Conservation (phyloP, 2,329 filamentous ascomycete genomes). For the Aspergillus felis region DNA sequence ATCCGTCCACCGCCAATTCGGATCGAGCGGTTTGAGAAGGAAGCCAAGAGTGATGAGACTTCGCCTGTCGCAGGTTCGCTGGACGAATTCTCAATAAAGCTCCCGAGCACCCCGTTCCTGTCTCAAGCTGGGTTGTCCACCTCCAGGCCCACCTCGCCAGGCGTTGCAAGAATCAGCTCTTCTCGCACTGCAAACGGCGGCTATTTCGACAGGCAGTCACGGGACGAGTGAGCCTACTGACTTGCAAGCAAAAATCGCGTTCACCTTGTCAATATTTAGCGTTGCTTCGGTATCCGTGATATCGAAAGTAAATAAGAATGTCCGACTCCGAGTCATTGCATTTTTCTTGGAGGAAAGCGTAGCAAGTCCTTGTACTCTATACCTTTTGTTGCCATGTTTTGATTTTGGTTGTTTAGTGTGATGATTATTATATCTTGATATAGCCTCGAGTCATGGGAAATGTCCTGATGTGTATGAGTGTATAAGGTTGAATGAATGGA, state of each 20-base stretch:
- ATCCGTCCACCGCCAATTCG: constrained; percentile 49
- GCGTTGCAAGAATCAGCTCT: constrained; percentile 41
- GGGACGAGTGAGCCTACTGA: constrained; percentile 22
- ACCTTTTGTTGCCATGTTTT: background rate
- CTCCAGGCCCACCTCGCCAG: constrained; percentile 50
- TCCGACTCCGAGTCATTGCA: constrained; percentile 4
- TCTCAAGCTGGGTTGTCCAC: constrained; percentile 49
- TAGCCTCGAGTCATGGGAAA: background rate
- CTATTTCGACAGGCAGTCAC: constrained; percentile 37
- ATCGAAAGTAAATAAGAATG: constrained; percentile 18
- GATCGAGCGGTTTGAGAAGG: constrained; percentile 74
- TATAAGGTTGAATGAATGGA: background rate
- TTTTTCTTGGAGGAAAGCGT: constrained; percentile 1
- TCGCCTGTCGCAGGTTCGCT: constrained; percentile 25
- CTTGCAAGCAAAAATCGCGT: constrained; percentile 12
- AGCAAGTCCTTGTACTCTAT: background rate
- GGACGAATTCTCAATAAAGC: constrained; percentile 46
- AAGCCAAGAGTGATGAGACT: constrained; percentile 49
- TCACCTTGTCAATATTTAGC: constrained; percentile 10
- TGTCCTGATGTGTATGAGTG: background rate
- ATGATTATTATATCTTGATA: background rate
- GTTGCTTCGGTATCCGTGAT: constrained; percentile 4
- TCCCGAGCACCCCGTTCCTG: constrained; percentile 45
- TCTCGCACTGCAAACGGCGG: constrained; percentile 31
- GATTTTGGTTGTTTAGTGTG: background rate